A percentile compares a stretch with the other conserved stretches of the same genome.
Evolutionary conservation across 2,329 filamentous ascomycete species (phyloP).

Genomic region (Clathrospora elynae): DNA sequence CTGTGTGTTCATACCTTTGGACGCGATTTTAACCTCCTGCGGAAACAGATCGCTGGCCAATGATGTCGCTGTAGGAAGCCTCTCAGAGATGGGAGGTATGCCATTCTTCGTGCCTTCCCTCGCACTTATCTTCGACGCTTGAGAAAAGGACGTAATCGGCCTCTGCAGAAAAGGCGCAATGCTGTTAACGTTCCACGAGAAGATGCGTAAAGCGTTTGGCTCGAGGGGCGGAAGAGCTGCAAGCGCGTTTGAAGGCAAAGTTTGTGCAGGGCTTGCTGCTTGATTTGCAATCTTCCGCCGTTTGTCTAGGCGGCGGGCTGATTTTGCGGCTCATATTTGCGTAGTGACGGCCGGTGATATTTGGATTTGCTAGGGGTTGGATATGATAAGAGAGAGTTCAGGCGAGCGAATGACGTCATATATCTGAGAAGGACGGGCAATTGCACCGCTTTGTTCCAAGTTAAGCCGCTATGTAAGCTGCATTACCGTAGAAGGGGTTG

Average conservation of each 20-base stretch:
- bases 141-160: slow-evolving; percentile 51
- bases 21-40: slow-evolving; percentile 58
- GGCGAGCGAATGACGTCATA: slow-evolving; percentile 13
- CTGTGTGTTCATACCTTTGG: slow-evolving; percentile 48
- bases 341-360: background rate
- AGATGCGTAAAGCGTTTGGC: slow-evolving; percentile 43
- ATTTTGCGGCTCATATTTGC: slow-evolving; percentile 28
- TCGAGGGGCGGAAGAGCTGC: slow-evolving; percentile 7
- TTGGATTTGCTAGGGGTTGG: background rate
- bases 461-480: too few species aligned
- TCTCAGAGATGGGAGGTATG: slow-evolving; percentile 42
- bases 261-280: background rate
- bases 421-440: background rate
- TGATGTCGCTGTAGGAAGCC: slow-evolving; percentile 52
- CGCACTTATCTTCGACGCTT: slow-evolving; percentile 3
- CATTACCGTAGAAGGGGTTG: too few species aligned
- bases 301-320: slow-evolving; percentile 34
- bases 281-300: slow-evolving; percentile 20
- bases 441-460: too few species aligned
- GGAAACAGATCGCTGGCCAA: slow-evolving; percentile 55
- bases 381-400: background rate
- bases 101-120: background rate
- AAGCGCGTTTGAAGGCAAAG: background rate
- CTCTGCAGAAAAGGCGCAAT: slow-evolving; percentile 51
- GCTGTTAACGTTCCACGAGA: slow-evolving; percentile 58